Evolutionary conservation across 805 yeast genomes (phyloP), one percentile per base, ranked within the genome.

Genomic region (Candida hungchunana): DNA sequence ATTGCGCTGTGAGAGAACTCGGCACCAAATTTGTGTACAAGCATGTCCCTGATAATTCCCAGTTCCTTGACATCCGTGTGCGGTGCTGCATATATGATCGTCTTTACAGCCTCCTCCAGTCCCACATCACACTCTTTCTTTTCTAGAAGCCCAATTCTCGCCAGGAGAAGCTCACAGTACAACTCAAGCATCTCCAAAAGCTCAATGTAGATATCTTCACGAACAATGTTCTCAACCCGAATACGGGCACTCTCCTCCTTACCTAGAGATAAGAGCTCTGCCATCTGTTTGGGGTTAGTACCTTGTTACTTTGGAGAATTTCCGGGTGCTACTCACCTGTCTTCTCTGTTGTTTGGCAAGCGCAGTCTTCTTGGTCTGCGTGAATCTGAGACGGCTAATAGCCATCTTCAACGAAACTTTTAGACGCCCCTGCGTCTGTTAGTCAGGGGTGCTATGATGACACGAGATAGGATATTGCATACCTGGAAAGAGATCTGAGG

Each of bases 231-330:
- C 55, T 87, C 96, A 4, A 85, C 90, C 32, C 95, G 62, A 38
- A 86, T 86, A 37, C 73, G 72, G 9, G 96, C 96, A 48, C 88
- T 83, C 33, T 81, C 79, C 43, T 85, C 89, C 52, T 84, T 86
- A 6, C 86, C 87, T 28, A 66, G 68, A 7, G 71, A 65, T 34
- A 87, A 63, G 9, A 86, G 62, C 31, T 82, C 88, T 2, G 95
- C 94, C 72, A 35, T 68, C 71, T 43, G 20, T 7, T n/a, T 7
- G 20, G 5, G 7, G 28, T 15, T 21, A 20, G n/a, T 16, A 21
- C n/a, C 14, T 12, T 20, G 5, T 18, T 13, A n/a, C n/a, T n/a
- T n/a, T n/a, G n/a, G n/a, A n/a, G 12, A 15, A 16, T 14, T 18
- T 7, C 15, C 14, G 2, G 19, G 2, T n/a, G 7, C 0, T 3